Evolutionary conservation across 1,284 basidiomycete species (phyloP).

Genomic region (Ceratobasidium sp.): DNA sequence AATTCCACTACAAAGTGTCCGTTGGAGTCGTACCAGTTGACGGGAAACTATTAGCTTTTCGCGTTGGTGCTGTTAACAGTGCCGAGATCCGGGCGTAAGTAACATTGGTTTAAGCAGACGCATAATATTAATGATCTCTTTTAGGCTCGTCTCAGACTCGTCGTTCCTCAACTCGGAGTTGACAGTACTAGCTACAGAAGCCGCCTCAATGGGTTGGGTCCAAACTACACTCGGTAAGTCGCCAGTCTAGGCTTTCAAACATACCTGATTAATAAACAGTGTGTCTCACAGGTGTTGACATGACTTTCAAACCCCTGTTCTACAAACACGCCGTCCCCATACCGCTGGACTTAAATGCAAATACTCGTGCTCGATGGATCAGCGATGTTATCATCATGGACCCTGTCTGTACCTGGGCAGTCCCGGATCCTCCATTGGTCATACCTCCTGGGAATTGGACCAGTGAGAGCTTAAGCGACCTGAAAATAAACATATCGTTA

Average conservation of each 20-base stretch:
- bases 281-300: slow-evolving; percentile 15
- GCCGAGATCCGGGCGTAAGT: slow-evolving; percentile 23
- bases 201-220: slow-evolving; percentile 41
- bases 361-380: slow-evolving; percentile 13
- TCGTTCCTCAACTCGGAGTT: not conserved
- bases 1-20: slow-evolving; percentile 8
- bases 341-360: slow-evolving; percentile 13
- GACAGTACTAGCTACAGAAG: not conserved
- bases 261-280: not conserved
- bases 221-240: slow-evolving; percentile 24
- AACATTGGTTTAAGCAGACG: no score
- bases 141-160: not conserved
- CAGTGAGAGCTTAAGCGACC: not conserved
- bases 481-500: slow-evolving; percentile 6
- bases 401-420: slow-evolving; percentile 31
- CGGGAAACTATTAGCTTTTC: slow-evolving; percentile 19
- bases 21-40: slow-evolving; percentile 36
- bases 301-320: slow-evolving; percentile 27
- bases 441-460: not conserved
- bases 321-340: slow-evolving; percentile 30
- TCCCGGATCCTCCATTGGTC: slow-evolving; percentile 26
- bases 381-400: slow-evolving; percentile 40
- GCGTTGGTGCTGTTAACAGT: slow-evolving; percentile 23
- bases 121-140: not conserved
- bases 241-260: no score